phyloP scores from a whole-genome alignment of 129 eudicot genomes.

The Centaurea solstitialis region DNA sequence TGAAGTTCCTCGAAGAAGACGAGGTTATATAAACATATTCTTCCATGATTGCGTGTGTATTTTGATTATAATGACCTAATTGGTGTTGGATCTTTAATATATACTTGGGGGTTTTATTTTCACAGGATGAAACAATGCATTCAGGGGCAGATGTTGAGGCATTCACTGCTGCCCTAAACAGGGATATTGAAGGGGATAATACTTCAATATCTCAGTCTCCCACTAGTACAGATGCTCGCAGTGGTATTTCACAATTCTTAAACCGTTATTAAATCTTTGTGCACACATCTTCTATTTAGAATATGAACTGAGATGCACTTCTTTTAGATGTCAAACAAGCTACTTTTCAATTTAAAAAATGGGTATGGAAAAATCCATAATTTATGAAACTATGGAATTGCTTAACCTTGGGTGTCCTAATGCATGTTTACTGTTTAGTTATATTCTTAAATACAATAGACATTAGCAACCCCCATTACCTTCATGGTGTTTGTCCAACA shows the following conservation, averaged over 20 bases:
- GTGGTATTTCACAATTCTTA: conserved; percentile 28
- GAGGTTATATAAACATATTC: conserved; percentile 46
- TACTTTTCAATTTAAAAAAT: not conserved
- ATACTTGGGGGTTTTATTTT: not conserved
- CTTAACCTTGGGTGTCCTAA: not conserved
- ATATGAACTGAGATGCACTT: not conserved
- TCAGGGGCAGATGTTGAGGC: conserved; percentile 96
- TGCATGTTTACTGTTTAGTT: not conserved
- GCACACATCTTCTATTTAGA: not conserved
- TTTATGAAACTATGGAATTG: not conserved
- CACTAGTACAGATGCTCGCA: conserved; percentile 32
- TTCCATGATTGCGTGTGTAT: not conserved
- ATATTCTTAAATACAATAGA: not conserved
- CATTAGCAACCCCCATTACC: not conserved
- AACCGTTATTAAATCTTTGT: not conserved
- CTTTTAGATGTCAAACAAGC: conserved; percentile 2
- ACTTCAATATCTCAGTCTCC: conserved; percentile 53
- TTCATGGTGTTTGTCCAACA: not conserved
- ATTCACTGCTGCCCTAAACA: conserved; percentile 83
- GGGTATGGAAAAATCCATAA: not conserved
- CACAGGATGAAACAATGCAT: conserved; percentile 96
- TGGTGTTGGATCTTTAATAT: not conserved
- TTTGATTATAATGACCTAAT: not conserved
- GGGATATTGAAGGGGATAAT: conserved; percentile 85
- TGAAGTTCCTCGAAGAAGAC: conserved; percentile 95